Base-by-base conservation (phyloP, 1,284 basidiomycete genomes). In the Quambalaria eucalypti region DNA sequence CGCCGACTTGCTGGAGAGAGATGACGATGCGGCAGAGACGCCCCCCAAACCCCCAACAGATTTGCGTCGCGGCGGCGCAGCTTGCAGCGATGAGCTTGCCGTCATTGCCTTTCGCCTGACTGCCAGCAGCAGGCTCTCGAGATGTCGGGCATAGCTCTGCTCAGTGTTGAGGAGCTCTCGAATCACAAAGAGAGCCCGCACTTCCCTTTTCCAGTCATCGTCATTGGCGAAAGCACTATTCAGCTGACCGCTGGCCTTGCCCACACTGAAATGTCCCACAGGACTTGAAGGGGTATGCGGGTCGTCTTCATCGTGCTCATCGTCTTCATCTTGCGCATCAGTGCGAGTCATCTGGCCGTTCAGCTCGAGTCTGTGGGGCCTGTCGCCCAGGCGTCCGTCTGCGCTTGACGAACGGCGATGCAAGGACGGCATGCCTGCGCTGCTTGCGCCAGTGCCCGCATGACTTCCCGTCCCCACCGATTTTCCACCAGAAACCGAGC, bases 191-290 rank as follows among this genome's bases (percentile, higher is more conserved):
- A 74, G 51, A 16, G 68, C 67, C 51, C 66, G 67, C 28, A 74
- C 71, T 52, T 74, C 71, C 51, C 65, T 65, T 57, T 71, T 68
- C 71, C 71, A 74, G 52, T 69, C 71, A 16, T 66, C 68, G 29
- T 72, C 71, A 48, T 73, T 67, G 48, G 65, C 61, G 47, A 69
- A 67, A 1, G 64, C 62, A 50, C 64, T 61, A 21, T 62, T 65
- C 21, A 61, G 50, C 44, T 65, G 64, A 52, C 69, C 69, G 23
- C 65, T 65, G 7, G 69, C 64, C 30, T 62, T 64, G 39, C 69
- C 69, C 2, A 66, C 62, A 10, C 25, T 26, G 21, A 46, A 23
- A 21, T 12, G 25, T 4, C 42, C 21, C 2, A 26, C 21, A 8
- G 31, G 31, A n/a, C n/a, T n/a, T n/a, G n/a, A n/a, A n/a, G n/a